These are phyloP conservation scores for Quercus robur DNA, from an alignment of 306 rosid species.

Conservation along the genomic window DNA sequence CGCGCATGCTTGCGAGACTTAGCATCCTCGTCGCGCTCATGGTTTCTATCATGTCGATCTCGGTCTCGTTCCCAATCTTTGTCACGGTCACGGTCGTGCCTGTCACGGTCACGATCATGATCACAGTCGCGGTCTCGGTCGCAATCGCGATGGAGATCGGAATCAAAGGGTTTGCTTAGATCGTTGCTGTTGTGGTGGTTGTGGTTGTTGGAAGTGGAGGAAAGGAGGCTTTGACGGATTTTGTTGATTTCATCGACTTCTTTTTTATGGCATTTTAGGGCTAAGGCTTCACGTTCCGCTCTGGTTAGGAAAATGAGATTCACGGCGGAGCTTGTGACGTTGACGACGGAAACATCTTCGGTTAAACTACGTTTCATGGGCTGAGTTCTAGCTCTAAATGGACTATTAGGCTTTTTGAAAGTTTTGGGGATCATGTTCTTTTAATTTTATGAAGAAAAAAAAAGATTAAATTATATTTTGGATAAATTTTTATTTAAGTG, in stretches of 20 bases:
- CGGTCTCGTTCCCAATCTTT: fast-evolving
- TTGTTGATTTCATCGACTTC: conserved; percentile 40
- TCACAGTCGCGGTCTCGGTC: background rate
- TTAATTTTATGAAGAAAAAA: no score
- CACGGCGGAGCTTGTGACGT: background rate
- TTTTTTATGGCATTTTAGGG: conserved; percentile 68
- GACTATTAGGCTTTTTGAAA: no score
- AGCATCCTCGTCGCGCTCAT: no score
- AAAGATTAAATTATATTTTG: no score
- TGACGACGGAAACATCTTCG: conserved; percentile 12
- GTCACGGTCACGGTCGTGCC: no score
- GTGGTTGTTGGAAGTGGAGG: no score
- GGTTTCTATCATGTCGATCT: no score
- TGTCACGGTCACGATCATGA: background rate
- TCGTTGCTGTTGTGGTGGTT: no score
- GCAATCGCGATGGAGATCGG: background rate
- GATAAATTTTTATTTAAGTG: no score
- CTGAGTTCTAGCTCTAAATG: no score
- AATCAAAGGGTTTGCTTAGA: background rate
- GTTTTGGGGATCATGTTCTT: no score
- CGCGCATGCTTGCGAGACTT: fast-evolving
- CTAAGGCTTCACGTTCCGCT: conserved; percentile 48
- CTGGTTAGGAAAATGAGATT: conserved; percentile 67
- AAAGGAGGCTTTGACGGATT: conserved; percentile 51
- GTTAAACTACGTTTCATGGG: conserved; percentile 14